These are phyloP conservation scores for Allomyces macrogynus DNA, from an alignment of 192 early-diverging fungal genomes.

Conservation along the genomic window DNA sequence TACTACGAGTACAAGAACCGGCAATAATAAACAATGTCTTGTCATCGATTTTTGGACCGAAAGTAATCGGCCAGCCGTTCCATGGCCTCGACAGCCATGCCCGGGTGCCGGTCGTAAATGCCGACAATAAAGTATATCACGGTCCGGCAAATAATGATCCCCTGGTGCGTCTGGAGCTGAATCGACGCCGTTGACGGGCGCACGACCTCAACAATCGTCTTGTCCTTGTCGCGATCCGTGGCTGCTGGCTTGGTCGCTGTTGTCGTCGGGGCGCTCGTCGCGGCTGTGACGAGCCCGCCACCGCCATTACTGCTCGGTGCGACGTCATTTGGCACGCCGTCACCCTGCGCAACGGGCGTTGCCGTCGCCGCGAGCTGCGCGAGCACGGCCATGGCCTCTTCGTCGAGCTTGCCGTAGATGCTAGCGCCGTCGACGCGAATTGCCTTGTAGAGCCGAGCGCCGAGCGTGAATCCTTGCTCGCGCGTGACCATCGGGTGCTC, in stretches of 20 bases:
- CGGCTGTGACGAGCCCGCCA: neutral
- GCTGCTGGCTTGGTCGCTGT: neutral
- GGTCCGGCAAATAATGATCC: neutral
- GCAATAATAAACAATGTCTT: no score
- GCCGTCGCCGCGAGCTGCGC: neutral
- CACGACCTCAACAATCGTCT: neutral
- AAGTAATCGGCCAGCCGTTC: slow-evolving; percentile 1
- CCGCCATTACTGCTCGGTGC: neutral
- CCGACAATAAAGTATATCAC: neutral
- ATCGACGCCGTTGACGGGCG: neutral
- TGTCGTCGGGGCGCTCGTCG: no score
- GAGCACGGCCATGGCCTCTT: neutral
- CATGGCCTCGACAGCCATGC: neutral
- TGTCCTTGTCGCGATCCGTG: neutral
- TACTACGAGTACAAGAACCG: no score
- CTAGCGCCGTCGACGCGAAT: neutral
- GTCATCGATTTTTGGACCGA: neutral
- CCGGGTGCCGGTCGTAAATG: neutral
- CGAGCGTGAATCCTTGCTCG: neutral
- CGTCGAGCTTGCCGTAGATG: neutral
- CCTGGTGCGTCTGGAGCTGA: neutral
- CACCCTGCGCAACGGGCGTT: neutral
- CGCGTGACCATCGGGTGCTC: neutral
- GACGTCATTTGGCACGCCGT: no score
- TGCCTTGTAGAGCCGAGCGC: neutral